Base-by-base conservation (phyloP, 176 grass and related monocot genomes). In the Otatea glauca region DNA sequence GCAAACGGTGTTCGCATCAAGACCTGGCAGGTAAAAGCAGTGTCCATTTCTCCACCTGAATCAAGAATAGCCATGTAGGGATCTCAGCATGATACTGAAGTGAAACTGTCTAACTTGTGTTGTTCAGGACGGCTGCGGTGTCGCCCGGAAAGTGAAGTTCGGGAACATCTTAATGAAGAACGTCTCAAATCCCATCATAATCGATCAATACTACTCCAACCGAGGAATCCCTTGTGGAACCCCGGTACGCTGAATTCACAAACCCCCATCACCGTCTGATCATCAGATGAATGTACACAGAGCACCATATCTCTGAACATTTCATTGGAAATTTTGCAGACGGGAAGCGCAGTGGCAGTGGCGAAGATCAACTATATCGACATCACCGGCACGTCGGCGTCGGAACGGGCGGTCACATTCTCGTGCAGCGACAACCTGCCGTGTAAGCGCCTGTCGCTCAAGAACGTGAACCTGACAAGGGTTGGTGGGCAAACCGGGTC, bases 141-240 rank as follows among this genome's bases (percentile, higher is more conserved):
- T 70, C 56, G 92, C 87, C 17, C 87, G 86, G 34, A 88, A 94
- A 18, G 84, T 94, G 82, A 77, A 86, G n/a, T 94, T 97, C 70
- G 72, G 68, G 48, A 72, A 75, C 76, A 87, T 97, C 72, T 6
- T 76, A 25, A 93, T 97, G 86, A 97, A 17, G 66, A 88, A 93
- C 68, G 92, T 97, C 3, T 72, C 70, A 1, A 93, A 92, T 35
- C 95, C 95, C 23, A 94, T 97, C 65, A 72, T 93, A 48, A 86
- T 94, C 72, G 82, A 94, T 38, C 92, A 94, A 65, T 67, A 83
- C 21, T 76, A 68, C 74, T 84, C 81, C 24, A 65, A 88, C 65
- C 64, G 88, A 7, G 24, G 42, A 11, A 38, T n/a, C 38, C 85
- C 60, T 3, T 88, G 81, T 50, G 18, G 60, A 67, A 53, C 80